A percentile compares a stretch with the other conserved stretches of the same genome.
Conservation (phyloP, 2,329 filamentous ascomycete genomes). For the Scorias spongiosa region DNA sequence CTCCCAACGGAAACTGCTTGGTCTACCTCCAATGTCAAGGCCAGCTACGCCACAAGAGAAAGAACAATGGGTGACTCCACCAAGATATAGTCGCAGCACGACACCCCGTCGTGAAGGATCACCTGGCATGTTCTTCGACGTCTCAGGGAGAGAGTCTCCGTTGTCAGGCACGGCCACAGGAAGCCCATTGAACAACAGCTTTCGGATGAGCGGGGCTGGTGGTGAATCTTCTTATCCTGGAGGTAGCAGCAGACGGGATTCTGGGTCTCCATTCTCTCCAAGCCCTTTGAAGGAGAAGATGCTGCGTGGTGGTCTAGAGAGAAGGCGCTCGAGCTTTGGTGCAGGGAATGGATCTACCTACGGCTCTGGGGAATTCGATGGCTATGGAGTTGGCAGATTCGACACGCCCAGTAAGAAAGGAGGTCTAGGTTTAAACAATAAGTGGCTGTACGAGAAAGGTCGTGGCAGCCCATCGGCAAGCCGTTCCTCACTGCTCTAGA, state of each 20-base stretch:
- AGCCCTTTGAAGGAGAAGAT: conserved; percentile 56
- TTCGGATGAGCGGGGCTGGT: background rate
- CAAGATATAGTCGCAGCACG: conserved; percentile 66
- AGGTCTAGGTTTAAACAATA: conserved; percentile 70
- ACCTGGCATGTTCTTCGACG: background rate
- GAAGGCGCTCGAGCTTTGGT: conserved; percentile 49
- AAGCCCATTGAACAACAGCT: conserved; percentile 26
- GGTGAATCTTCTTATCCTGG: background rate
- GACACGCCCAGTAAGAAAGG: conserved; percentile 27
- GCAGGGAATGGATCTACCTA: conserved; percentile 35
- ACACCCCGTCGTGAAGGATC: conserved; percentile 46
- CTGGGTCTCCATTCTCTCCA: conserved; percentile 6
- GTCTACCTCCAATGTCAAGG: conserved; percentile 52
- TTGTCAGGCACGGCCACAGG: conserved; percentile 36
- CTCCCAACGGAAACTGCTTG: conserved; percentile 72
- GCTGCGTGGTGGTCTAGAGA: conserved; percentile 33
- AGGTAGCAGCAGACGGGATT: background rate
- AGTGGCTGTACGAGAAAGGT: conserved; percentile 86
- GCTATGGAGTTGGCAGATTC: conserved; percentile 5
- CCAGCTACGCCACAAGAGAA: conserved; percentile 51
- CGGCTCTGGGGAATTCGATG: conserved; percentile 23
- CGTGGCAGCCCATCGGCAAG: conserved; percentile 34
- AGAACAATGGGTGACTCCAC: conserved; percentile 68
- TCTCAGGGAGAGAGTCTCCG: conserved; percentile 30
- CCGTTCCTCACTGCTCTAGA: background rate